phyloP scores from a whole-genome alignment of 306 rosid genomes.

The cucumber (Cucumis sativus) region DNA sequence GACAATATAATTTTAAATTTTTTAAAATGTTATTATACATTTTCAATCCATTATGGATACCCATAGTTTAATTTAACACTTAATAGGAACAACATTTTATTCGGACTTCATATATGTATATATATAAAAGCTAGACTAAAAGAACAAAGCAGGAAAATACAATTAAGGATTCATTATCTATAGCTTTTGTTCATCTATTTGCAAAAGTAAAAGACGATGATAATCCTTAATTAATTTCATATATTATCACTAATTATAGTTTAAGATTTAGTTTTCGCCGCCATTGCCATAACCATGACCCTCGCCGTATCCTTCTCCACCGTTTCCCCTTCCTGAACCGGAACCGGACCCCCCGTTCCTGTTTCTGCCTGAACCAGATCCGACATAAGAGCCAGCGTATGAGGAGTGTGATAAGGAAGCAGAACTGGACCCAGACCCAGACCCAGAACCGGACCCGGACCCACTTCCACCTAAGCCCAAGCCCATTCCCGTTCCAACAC shows the following conservation, averaged over 20 bases:
- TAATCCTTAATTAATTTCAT: not conserved
- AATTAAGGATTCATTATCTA: not conserved
- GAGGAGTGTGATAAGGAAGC: not conserved
- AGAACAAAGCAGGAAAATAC: not conserved
- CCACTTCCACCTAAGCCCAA: conserved; percentile 38
- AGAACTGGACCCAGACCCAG: conserved; percentile 42
- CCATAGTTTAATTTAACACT: too few relatives aligned
- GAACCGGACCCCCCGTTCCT: conserved; percentile 11
- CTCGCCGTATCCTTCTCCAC: not conserved
- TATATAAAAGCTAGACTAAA: not conserved
- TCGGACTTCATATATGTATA: not conserved
- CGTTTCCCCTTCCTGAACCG: not conserved
- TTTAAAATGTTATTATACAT: too few relatives aligned
- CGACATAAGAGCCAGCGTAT: not conserved
- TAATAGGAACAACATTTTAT: not conserved
- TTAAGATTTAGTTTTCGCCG: not conserved
- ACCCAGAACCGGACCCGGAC: conserved; percentile 32
- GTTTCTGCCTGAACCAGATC: not conserved
- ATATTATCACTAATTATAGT: not conserved
- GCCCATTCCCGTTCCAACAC: conserved; percentile 28
- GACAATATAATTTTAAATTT: too few relatives aligned
- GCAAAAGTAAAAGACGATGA: not conserved
- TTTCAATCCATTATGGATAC: too few relatives aligned
- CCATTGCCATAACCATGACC: not conserved
- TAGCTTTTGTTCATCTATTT: not conserved